Evolutionary conservation across 1,139 yeast species (phyloP).

Genomic region (Hyphopichia pseudoburtonii): DNA sequence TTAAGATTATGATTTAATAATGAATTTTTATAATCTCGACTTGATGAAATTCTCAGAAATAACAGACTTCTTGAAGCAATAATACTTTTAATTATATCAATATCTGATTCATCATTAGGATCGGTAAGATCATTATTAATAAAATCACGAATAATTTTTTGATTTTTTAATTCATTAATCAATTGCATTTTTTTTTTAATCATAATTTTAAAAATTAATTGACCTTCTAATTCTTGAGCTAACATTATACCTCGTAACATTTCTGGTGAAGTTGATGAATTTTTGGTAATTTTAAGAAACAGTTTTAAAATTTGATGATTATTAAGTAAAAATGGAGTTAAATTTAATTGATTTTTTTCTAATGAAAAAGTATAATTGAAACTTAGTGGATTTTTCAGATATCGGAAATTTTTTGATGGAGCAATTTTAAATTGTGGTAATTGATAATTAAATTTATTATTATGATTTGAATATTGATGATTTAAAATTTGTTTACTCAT

Average conservation of each 20-base stretch:
- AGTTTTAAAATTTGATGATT: constrained; percentile 8
- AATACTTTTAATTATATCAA: constrained; percentile 11
- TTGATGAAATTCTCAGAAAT: constrained; percentile 10
- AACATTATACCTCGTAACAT: constrained; percentile 12
- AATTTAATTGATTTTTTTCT: constrained; percentile 8
- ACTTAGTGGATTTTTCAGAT: constrained; percentile 8
- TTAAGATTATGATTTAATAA: constrained; percentile 5
- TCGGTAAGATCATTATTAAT: constrained; percentile 7
- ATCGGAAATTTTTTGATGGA: constrained; percentile 7
- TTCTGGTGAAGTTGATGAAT: constrained; percentile 7
- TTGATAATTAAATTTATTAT: constrained; percentile 6
- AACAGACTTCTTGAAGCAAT: constrained; percentile 11
- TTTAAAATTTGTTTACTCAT: not conserved
- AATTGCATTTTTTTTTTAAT: constrained; percentile 11
- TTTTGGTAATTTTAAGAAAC: constrained; percentile 6
- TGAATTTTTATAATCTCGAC: constrained; percentile 8
- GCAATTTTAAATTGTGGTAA: constrained; percentile 13
- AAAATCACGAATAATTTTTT: constrained; percentile 7
- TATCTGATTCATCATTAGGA: constrained; percentile 1
- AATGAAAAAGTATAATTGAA: constrained; percentile 9
- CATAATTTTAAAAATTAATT: constrained; percentile 13
- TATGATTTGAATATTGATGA: constrained; percentile 3
- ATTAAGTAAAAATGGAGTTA: constrained; percentile 15
- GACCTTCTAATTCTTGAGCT: constrained; percentile 17
- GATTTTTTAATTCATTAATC: constrained; percentile 6